A percentile compares a stretch with the other conserved stretches of the same genome.
Conservation (phyloP, 2,329 filamentous ascomycete genomes). For the Penicillium sp. region DNA sequence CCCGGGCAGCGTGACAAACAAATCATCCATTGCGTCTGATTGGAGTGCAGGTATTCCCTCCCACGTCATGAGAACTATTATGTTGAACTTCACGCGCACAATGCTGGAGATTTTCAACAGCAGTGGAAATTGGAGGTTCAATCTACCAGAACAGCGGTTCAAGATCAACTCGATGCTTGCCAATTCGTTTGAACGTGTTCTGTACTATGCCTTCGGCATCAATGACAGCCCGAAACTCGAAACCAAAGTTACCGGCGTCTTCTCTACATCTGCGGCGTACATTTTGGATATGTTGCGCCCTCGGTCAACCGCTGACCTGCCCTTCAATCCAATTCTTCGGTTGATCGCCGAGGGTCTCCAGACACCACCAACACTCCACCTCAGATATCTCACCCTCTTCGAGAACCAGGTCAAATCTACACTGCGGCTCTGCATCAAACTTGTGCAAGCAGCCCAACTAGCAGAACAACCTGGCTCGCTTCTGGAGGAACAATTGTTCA, state of each 20-base stretch:
- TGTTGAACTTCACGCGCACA: slow-evolving; percentile 70
- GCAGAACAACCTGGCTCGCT: slow-evolving; percentile 63
- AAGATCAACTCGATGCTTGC: slow-evolving; percentile 68
- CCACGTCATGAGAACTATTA: slow-evolving; percentile 69
- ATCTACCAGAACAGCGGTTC: slow-evolving; percentile 64
- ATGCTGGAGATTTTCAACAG: slow-evolving; percentile 84
- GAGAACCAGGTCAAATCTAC: slow-evolving; percentile 64
- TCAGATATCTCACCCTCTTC: slow-evolving; percentile 55
- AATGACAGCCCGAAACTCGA: slow-evolving; percentile 57
- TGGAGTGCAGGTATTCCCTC: slow-evolving; percentile 74
- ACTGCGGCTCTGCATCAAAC: slow-evolving; percentile 64
- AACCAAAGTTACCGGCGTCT: slow-evolving; percentile 58
- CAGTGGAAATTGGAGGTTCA: slow-evolving; percentile 81
- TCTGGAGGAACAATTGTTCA: slow-evolving; percentile 77
- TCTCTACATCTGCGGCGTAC: slow-evolving; percentile 72
- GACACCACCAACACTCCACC: slow-evolving; percentile 63
- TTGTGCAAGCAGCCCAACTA: slow-evolving; percentile 69
- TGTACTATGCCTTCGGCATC: slow-evolving; percentile 72
- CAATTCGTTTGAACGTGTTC: slow-evolving; percentile 67
- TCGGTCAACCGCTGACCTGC: slow-evolving; percentile 65
- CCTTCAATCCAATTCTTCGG: slow-evolving; percentile 73
- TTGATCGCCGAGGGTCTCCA: slow-evolving; percentile 65
- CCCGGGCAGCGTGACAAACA: slow-evolving; percentile 34
- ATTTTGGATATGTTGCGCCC: slow-evolving; percentile 75
- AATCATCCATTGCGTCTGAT: slow-evolving; percentile 37